phyloP scores from a whole-genome alignment of 1,139 yeast genomes.

The Candida sp. region DNA sequence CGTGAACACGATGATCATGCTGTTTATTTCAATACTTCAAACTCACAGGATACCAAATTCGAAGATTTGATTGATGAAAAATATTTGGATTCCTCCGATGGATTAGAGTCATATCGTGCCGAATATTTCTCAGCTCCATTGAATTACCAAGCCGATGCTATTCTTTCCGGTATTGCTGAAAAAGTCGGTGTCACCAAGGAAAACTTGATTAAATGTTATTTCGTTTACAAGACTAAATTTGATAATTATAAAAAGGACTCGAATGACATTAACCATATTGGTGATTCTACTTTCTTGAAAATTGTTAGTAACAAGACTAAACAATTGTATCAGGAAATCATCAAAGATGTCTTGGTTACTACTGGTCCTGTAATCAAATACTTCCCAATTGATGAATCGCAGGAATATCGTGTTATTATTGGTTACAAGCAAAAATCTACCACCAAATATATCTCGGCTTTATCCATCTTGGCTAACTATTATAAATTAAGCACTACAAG shows the following conservation, averaged over 20 bases:
- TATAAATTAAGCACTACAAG: constrained; percentile 84
- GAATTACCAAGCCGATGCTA: constrained; percentile 44
- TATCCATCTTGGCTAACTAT: constrained; percentile 84
- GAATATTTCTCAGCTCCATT: constrained; percentile 81
- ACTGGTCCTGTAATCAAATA: constrained; percentile 95
- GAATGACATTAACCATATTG: constrained; percentile 51
- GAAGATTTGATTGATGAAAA: constrained; percentile 77
- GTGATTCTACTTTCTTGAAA: constrained; percentile 76
- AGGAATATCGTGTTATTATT: constrained; percentile 78
- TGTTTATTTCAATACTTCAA: constrained; percentile 78
- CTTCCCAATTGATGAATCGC: constrained; percentile 76
- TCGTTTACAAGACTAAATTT: constrained; percentile 80
- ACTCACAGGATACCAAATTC: constrained; percentile 36
- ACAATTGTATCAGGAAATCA: constrained; percentile 67
- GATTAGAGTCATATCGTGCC: constrained; percentile 56
- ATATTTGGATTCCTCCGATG: constrained; percentile 62
- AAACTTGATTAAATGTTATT: constrained; percentile 73
- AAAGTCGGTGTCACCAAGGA: constrained; percentile 20
- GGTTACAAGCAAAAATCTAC: constrained; percentile 87
- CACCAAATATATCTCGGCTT: constrained; percentile 84
- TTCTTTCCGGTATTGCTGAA: constrained; percentile 39
- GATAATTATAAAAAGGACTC: constrained; percentile 40
- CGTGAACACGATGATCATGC: constrained; percentile 85
- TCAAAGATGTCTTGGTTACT: constrained; percentile 65
- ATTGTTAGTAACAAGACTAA: constrained; percentile 83